Percentiles rank a stretch among this genome's conserved stretches.
phyloP scores from a whole-genome alignment of 257 asterid genomes.

The Solanum gandarillasii region DNA sequence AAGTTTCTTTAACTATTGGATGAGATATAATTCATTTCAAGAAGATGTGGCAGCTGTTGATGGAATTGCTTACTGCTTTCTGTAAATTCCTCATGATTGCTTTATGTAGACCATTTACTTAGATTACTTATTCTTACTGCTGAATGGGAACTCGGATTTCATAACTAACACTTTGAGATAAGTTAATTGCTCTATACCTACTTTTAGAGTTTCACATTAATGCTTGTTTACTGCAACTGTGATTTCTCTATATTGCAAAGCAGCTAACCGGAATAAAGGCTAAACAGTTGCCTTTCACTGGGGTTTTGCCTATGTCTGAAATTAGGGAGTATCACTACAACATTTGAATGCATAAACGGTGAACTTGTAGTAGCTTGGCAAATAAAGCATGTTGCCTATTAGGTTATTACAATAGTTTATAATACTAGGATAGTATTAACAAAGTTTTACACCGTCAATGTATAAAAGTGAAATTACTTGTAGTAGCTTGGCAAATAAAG shows the following conservation, averaged over 20 bases:
- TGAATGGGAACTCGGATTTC: not conserved
- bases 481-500: too few relatives aligned
- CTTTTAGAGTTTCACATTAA: not conserved
- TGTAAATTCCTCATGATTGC: not conserved
- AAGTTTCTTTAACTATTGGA: not conserved
- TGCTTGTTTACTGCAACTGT: not conserved
- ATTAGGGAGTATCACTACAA: not conserved
- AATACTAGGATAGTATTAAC: not conserved
- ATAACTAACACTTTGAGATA: not conserved
- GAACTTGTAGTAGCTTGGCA: not conserved
- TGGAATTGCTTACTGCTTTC: not conserved
- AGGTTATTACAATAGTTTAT: not conserved
- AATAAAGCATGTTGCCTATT: not conserved
- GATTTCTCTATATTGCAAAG: not conserved
- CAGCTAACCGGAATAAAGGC: not conserved
- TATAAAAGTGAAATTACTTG: not conserved
- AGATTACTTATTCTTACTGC: not conserved
- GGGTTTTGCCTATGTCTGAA: not conserved
- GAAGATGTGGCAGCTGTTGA: not conserved
- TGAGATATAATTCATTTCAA: not conserved
- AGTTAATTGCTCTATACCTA: not conserved
- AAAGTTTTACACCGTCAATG: not conserved
- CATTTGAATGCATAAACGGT: not conserved
- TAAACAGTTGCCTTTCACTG: not conserved
- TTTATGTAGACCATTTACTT: not conserved